These are phyloP conservation scores for Pythium guiyangense DNA, from an alignment of 352 stramenopile genomes.

Conservation along the genomic window DNA sequence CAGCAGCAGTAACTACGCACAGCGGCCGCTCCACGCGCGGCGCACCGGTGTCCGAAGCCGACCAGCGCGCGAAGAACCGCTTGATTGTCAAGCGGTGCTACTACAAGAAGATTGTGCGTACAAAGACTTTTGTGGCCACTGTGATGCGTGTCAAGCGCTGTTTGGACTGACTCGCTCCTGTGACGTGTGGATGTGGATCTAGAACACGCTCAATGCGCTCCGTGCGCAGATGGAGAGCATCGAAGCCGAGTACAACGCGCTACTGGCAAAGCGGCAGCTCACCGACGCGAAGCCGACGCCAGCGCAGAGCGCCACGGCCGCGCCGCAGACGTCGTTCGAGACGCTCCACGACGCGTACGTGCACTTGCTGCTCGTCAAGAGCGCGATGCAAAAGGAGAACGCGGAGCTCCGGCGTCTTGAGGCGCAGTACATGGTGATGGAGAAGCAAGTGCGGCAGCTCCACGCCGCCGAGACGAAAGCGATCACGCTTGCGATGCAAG, in stretches of 20 bases:
- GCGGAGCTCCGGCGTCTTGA: conserved; percentile 41
- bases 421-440: conserved; percentile 36
- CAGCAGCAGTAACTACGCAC: not conserved
- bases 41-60: conserved; percentile 31
- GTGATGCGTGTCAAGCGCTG: no score
- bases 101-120: conserved; percentile 79
- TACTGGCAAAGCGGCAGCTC: conserved; percentile 19
- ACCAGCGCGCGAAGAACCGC: conserved; percentile 57
- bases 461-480: conserved; percentile 34
- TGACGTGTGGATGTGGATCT: not conserved
- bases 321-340: conserved; percentile 5
- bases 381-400: conserved; percentile 51
- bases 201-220: conserved; percentile 62
- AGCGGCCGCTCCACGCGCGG: conserved; percentile 33
- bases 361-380: conserved; percentile 40
- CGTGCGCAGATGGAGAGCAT: conserved; percentile 34
- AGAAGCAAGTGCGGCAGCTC: conserved; percentile 41
- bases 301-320: not conserved
- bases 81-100: conserved; percentile 73
- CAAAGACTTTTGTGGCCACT: no score
- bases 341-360: conserved; percentile 37
- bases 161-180: no score
- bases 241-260: conserved; percentile 33
- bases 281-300: conserved; percentile 24
- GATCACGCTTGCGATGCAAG: conserved; percentile 16